Evolutionary conservation across 2,329 filamentous ascomycete genomes (phyloP), one percentile per base, ranked within the genome.

Genomic region (Talaromyces sp.): DNA sequence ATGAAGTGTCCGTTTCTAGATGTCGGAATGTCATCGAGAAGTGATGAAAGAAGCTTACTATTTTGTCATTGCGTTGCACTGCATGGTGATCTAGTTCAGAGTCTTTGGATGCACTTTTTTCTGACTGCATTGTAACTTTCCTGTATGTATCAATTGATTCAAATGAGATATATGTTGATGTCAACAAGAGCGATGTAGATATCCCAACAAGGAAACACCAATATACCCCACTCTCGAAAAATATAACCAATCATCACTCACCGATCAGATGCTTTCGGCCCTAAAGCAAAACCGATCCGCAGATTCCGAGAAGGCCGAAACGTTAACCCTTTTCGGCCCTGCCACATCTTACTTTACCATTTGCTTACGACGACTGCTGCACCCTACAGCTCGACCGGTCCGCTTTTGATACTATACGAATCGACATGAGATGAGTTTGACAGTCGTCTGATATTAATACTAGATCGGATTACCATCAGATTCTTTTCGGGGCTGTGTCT

Each of bases 21-120:
- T 13, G 6, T 27, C 45, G 19, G 14, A 22, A 14, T 5, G 22
- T 27, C 7, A 48, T 47, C 43, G 45, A 33, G 43, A 35, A 11
- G 24, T 48, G 35, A 27, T 8, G 1, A 50, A 37, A 19, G 27
- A 47, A 56, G 58, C 63, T 14, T 54, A 65, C 47, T 47, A 66
- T 70, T 52, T 70, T 60, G 67, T 67, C 71, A 61, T 70, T 43
- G 9, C 24, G 59, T 31, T 43, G 64, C 13, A 0, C 27, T 31
- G 48, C 39, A n/a, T 61, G 48, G 22, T n/a, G 33, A 13, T 47
- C 50, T 24, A 19, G 19, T 19, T 6, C 13, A 16, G 41, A 5
- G 31, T 14, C 59, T 27, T 61, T 50, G 9, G 22, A 27, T n/a
- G 35, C 5, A 33, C 2, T 1, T 19, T 54, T 35, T 1, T 54